These are phyloP conservation scores for Hamamelis virginiana DNA, from an alignment of 164 flowering plant genomes.

Conservation along the genomic window DNA sequence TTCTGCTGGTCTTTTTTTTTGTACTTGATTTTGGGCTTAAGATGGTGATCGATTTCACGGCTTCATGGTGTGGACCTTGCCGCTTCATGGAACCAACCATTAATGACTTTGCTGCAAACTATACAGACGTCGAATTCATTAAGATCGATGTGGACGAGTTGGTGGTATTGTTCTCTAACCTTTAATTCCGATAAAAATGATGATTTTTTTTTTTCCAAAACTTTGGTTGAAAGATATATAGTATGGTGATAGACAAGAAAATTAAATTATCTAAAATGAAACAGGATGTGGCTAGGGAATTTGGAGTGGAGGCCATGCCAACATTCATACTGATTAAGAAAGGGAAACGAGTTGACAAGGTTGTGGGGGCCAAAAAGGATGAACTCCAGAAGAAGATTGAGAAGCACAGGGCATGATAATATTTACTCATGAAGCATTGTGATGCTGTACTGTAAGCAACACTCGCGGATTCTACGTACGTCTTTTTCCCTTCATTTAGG, in stretches of 20 bases:
- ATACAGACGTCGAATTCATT: conserved; percentile 53
- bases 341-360: conserved; percentile 47
- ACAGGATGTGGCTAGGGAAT: conserved; percentile 48
- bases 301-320: conserved; percentile 46
- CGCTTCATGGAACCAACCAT: conserved; percentile 48
- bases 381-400: conserved; percentile 48
- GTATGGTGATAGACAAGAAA: not conserved
- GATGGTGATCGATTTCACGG: conserved; percentile 71
- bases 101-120: conserved; percentile 41
- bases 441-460: too few relatives aligned
- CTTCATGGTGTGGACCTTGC: conserved; percentile 78
- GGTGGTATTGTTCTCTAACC: conserved; percentile 26
- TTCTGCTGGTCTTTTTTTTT: not conserved
- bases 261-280: not conserved
- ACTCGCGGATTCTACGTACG: too few relatives aligned
- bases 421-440: too few relatives aligned
- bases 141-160: conserved; percentile 71
- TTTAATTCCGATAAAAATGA: not conserved
- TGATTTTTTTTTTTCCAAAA: not conserved
- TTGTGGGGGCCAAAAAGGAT: conserved; percentile 47
- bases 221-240: too few relatives aligned
- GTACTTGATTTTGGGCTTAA: conserved; percentile 11
- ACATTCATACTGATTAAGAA: conserved; percentile 43
- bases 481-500: too few relatives aligned
- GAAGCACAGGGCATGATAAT: conserved; percentile 23